phyloP scores from a whole-genome alignment of 1,139 yeast genomes.

The Wickerhamomyces sp. region DNA sequence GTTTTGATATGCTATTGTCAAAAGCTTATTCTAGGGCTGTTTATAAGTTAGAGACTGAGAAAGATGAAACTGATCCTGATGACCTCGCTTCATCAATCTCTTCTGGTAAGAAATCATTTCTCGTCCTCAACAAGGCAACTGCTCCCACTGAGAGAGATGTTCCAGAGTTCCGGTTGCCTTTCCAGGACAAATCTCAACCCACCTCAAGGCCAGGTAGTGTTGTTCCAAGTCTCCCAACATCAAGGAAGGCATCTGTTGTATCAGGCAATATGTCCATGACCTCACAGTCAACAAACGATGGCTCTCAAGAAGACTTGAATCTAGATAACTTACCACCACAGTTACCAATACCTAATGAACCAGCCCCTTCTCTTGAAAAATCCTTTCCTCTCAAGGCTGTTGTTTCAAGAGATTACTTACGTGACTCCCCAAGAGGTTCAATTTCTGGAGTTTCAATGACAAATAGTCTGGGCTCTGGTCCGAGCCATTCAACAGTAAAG shows the following conservation, averaged over 20 bases:
- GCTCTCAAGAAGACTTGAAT: conserved; percentile 10
- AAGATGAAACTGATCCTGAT: conserved; percentile 1
- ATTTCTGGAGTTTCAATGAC: conserved; percentile 20
- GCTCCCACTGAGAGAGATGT: conserved; percentile 14
- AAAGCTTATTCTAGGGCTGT: conserved; percentile 60
- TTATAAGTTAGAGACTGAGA: conserved; percentile 32
- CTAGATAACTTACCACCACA: conserved; percentile 46
- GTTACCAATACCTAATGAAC: conserved; percentile 48
- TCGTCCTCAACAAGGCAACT: conserved; percentile 14
- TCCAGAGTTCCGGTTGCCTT: conserved; percentile 24
- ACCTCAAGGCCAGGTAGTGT: conserved; percentile 2
- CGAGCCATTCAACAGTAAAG: conserved; percentile 7
- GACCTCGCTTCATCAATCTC: background rate
- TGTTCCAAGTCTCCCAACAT: conserved; percentile 14
- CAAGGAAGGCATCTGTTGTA: conserved; percentile 29
- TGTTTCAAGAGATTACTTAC: conserved; percentile 39
- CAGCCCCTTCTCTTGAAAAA: conserved; percentile 33
- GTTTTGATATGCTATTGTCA: conserved; percentile 55
- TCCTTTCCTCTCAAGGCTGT: conserved; percentile 19
- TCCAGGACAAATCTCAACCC: conserved; percentile 15
- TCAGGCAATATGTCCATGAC: conserved; percentile 28
- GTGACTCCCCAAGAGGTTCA: conserved; percentile 46
- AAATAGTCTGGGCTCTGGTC: conserved; percentile 2
- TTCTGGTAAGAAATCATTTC: conserved; percentile 14
- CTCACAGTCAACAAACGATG: conserved; percentile 11